These are phyloP conservation scores for Ophiorrhiza pumila DNA, from an alignment of 257 asterid genomes.

Conservation along the genomic window DNA sequence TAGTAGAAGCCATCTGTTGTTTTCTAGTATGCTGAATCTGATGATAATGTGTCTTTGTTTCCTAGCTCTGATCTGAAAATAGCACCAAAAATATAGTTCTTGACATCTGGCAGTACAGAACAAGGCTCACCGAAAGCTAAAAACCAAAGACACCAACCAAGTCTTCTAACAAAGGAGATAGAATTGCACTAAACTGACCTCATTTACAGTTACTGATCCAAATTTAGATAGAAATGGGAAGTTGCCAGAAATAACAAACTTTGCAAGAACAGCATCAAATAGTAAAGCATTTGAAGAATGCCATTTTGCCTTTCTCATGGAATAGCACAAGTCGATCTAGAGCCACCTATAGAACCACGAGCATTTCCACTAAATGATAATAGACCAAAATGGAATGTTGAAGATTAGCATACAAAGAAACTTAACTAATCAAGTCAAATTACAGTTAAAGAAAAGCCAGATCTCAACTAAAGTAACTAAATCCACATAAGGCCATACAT, in stretches of 20 bases:
- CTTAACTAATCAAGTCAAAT: not conserved
- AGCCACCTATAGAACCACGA: not conserved
- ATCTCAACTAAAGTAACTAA: not conserved
- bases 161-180: not conserved
- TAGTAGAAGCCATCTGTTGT: not conserved
- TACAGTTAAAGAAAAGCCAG: not conserved
- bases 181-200: not conserved
- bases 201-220: not conserved
- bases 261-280: not conserved
- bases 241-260: not conserved
- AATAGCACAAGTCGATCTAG: not conserved
- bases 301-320: not conserved
- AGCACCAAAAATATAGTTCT: not conserved
- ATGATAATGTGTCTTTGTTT: too few species aligned
- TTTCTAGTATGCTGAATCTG: not conserved
- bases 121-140: not conserved
- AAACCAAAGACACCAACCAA: not conserved
- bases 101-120: not conserved
- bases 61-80: not conserved
- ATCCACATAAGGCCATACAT: not conserved
- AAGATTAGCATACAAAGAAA: not conserved
- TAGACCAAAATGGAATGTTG: constrained; percentile 4
- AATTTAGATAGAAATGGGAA: not conserved
- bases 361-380: not conserved
- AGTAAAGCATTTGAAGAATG: not conserved